Percentiles rank a stretch among this genome's conserved stretches.
Conservation (phyloP, 2,329 filamentous ascomycete genomes). For the Botryosphaeria dothidea region DNA sequence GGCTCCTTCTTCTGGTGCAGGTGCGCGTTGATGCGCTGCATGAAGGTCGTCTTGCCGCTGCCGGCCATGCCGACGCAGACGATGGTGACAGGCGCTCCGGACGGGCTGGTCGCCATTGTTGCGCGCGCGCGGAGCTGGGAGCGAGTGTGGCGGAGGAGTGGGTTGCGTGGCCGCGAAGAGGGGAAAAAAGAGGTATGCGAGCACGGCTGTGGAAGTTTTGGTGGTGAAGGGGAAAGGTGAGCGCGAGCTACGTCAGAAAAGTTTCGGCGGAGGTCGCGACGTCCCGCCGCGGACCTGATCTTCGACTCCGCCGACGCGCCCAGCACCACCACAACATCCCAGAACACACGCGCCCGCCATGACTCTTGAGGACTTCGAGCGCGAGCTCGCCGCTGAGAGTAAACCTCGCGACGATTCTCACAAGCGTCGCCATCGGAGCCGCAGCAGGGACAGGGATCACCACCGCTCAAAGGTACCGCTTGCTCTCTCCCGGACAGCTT, state of each 20-base stretch:
- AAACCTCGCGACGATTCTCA: conserved; percentile 54
- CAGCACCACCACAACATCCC: background rate
- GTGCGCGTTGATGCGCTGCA: conserved; percentile 95
- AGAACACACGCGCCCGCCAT: conserved; percentile 38
- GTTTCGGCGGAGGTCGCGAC: conserved; percentile 8
- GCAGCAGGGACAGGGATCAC: conserved; percentile 29
- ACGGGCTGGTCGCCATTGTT: conserved; percentile 15
- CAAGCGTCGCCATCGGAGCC: conserved; percentile 49
- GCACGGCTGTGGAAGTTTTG: background rate
- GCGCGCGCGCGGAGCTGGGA: background rate
- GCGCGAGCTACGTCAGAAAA: conserved; percentile 13
- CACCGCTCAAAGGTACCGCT: conserved; percentile 28
- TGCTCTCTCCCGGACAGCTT: background rate
- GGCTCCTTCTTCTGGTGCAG: conserved; percentile 78
- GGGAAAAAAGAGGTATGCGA: background rate
- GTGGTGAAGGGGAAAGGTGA: background rate
- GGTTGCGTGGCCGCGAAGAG: background rate
- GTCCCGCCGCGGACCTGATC: conserved; percentile 1
- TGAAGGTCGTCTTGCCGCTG: conserved; percentile 99
- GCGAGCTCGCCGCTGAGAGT: conserved; percentile 67
- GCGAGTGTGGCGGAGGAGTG: background rate
- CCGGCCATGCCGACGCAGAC: conserved; percentile 98
- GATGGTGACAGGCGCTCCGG: conserved; percentile 66
- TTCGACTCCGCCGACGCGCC: conserved; percentile 11
- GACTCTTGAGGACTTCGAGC: conserved; percentile 75